Percentiles rank a stretch among this genome's conserved stretches.
These are phyloP conservation scores for Tulasnella sp. DNA, from an alignment of 768 basidiomycete genomes.

Conservation along the genomic window DNA sequence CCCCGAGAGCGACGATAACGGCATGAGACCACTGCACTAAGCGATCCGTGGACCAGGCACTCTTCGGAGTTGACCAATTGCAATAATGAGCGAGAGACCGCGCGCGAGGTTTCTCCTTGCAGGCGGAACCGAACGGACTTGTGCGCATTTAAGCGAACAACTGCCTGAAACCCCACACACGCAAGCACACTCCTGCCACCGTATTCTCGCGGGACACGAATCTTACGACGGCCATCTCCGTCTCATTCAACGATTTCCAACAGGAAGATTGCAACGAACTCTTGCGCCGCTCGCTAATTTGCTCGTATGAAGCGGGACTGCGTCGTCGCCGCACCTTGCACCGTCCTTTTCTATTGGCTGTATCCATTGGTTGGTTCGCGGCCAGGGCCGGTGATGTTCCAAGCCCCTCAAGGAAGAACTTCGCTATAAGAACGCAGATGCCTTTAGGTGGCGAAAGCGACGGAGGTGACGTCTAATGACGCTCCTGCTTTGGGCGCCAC, in stretches of 20 bases:
- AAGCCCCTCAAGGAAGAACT: background rate
- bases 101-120: background rate
- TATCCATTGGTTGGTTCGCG: background rate
- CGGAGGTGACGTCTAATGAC: background rate
- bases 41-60: background rate
- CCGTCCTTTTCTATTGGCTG: background rate
- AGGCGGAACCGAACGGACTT: background rate
- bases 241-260: background rate
- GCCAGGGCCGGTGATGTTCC: too few species aligned
- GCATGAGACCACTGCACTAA: background rate
- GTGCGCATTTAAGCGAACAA: background rate
- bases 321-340: background rate
- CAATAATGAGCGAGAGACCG: background rate
- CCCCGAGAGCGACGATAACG: background rate
- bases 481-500: background rate
- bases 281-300: background rate
- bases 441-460: background rate
- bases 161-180: too few species aligned
- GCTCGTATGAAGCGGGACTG: background rate
- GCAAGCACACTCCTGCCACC: background rate
- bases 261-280: background rate
- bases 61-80: background rate
- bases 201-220: background rate
- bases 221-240: background rate
- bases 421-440: background rate